Conservation (phyloP, 345 rosid genomes). For the Populus ilicifolia region DNA sequence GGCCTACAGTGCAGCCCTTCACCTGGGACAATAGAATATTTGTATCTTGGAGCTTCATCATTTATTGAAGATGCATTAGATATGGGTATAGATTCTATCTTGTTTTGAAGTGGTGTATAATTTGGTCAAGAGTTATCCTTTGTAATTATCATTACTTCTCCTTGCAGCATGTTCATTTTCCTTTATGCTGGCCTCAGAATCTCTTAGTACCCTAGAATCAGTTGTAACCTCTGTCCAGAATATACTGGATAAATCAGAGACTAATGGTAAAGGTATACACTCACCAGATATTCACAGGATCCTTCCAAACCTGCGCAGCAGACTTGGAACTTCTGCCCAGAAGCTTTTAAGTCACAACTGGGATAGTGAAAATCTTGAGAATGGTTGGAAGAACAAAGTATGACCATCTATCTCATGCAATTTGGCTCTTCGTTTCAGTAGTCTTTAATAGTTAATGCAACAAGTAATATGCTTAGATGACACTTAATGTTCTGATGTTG, state of each 20-base stretch:
- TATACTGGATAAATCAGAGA: slow-evolving; percentile 36
- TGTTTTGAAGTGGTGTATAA: slow-evolving; percentile 3
- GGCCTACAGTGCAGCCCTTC: slow-evolving; percentile 43
- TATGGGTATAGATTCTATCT: slow-evolving; percentile 37
- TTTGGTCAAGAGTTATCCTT: not conserved
- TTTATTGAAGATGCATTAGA: slow-evolving; percentile 57
- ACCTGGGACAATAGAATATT: slow-evolving; percentile 57
- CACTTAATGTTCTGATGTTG: slow-evolving; percentile 10
- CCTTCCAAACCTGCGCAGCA: slow-evolving; percentile 36
- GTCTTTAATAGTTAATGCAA: slow-evolving; percentile 2
- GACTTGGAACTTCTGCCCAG: slow-evolving; percentile 61
- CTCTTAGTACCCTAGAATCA: slow-evolving; percentile 62
- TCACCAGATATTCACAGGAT: slow-evolving; percentile 28
- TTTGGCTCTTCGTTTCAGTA: slow-evolving; percentile 9
- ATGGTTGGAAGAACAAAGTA: slow-evolving; percentile 76
- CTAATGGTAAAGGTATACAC: slow-evolving; percentile 24
- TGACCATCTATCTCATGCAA: slow-evolving; percentile 20
- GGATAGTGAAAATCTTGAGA: slow-evolving; percentile 49
- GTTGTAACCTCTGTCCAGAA: slow-evolving; percentile 42
- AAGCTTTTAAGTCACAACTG: slow-evolving; percentile 59
- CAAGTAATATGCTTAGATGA: slow-evolving; percentile 8
- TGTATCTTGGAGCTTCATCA: slow-evolving; percentile 54
- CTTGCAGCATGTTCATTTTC: slow-evolving; percentile 74
- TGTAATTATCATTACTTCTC: slow-evolving; percentile 9
- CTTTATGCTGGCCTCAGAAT: slow-evolving; percentile 60